Base-by-base conservation (phyloP, 2,329 filamentous ascomycete genomes). In the Cercospora zeae-maydis region DNA sequence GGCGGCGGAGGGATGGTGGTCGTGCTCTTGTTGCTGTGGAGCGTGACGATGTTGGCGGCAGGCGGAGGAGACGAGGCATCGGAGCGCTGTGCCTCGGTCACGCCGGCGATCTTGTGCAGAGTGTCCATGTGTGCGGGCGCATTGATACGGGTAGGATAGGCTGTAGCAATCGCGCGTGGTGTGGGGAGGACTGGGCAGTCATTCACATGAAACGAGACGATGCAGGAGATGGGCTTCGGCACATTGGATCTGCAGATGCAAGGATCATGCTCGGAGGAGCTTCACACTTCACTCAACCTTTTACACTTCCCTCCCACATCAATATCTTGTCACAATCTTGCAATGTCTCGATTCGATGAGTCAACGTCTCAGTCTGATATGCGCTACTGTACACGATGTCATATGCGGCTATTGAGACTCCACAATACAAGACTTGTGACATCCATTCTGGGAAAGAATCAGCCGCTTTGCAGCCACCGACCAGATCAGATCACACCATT, bases 101-200 rank as follows among this genome's bases (percentile, higher is more conserved):
- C 71, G 62, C 74, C 74, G 52, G 73, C 73, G 21, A 75, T 62
- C 34, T 70, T 71, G 68, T 74, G 70, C 52, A 75, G 69, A n/a
- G 73, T 69, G 39, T 76, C 70, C 74, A 76, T 76, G 59, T 34
- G 24, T 13, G 34, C 45, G 39, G 42, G 24, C 47, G 47, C 47
- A 52, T 52, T 52, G 45, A 49, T 58, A 56, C 8, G 39, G 14
- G 39, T 58, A 59, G 30, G 31, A 19, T 59, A 52, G 31, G 31
- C 30, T 37, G 14, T 59, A 52, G 57, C 57, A 59, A 59, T 59
- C 33, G 57, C 42, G 47, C n/a, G 47, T 52, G 47, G 47, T 30
- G 14, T 30, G 47, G 47, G 24, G 47, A 33, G 30, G 24, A 30
- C 27, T 21, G 47, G 30, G 47, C 24, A 30, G 19, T 30, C 47